phyloP scores from a whole-genome alignment of 768 basidiomycete genomes.

The Auricularia sp. region DNA sequence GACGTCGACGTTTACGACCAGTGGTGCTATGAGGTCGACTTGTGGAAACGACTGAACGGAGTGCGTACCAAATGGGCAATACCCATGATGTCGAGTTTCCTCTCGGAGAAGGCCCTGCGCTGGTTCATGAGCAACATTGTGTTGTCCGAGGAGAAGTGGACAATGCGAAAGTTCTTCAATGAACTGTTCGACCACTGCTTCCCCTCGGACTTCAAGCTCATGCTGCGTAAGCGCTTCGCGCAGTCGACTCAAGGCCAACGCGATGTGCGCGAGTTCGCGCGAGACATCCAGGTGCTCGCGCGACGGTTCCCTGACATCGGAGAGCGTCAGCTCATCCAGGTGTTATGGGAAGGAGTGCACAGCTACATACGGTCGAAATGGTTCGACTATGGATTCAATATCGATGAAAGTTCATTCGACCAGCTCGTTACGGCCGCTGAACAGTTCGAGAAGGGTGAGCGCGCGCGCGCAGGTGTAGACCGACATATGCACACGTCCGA shows the following conservation, averaged over 20 bases:
- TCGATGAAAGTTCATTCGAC: constrained; percentile 15
- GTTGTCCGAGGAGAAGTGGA: constrained; percentile 17
- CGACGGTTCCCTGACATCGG: constrained; percentile 22
- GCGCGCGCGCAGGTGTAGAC: background rate
- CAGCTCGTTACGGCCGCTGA: constrained; percentile 21
- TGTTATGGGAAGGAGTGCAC: constrained; percentile 26
- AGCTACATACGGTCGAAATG: constrained; percentile 18
- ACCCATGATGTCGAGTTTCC: constrained; percentile 9
- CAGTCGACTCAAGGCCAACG: constrained; percentile 16
- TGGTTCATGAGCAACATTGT: constrained; percentile 25
- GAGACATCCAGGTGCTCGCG: constrained; percentile 24
- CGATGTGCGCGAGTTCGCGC: constrained; percentile 22
- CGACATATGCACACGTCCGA: background rate
- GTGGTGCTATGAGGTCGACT: background rate
- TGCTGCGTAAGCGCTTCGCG: constrained; percentile 19
- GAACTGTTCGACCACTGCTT: constrained; percentile 30
- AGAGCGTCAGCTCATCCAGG: constrained; percentile 19
- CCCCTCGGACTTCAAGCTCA: constrained; percentile 18
- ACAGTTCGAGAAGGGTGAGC: constrained; percentile 22
- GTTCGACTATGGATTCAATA: constrained; percentile 21
- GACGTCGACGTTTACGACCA: constrained; percentile 2
- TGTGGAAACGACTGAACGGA: background rate
- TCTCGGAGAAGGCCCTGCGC: constrained; percentile 22
- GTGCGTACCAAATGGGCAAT: background rate
- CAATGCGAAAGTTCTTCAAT: constrained; percentile 19